Percentiles rank a stretch among this genome's conserved stretches.
phyloP scores from a whole-genome alignment of 352 stramenopile genomes.

The Phytophthora foliorum region DNA sequence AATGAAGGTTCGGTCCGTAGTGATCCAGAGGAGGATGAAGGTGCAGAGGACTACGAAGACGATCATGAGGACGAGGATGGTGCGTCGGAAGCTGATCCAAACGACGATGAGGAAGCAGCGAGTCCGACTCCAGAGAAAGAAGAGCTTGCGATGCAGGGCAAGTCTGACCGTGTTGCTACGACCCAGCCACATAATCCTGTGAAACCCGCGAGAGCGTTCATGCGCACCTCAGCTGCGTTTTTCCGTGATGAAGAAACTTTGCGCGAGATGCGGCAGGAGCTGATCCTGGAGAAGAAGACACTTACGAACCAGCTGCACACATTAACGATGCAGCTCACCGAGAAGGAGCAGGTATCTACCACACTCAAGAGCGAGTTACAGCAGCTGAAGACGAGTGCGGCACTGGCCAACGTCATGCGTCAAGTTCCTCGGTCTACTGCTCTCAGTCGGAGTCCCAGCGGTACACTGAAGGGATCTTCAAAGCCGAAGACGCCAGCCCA shows the following conservation, averaged over 20 bases:
- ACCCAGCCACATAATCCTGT: constrained; percentile 4
- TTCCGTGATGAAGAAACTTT: constrained; percentile 70
- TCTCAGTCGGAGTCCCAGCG: constrained; percentile 5
- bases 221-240: constrained; percentile 40
- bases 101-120: constrained; percentile 2
- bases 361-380: constrained; percentile 58
- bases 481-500: constrained; percentile 40
- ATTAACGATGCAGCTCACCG: constrained; percentile 41
- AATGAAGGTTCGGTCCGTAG: background rate
- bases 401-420: constrained; percentile 45
- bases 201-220: constrained; percentile 28
- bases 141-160: background rate
- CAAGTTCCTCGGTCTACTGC: constrained; percentile 13
- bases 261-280: constrained; percentile 43
- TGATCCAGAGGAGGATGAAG: background rate
- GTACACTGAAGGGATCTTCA: background rate
- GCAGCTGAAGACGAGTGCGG: constrained; percentile 64
- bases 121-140: background rate
- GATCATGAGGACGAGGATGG: constrained; percentile 15
- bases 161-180: background rate
- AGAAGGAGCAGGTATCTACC: constrained; percentile 45
- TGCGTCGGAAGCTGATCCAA: constrained; percentile 2
- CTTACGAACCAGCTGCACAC: constrained; percentile 44
- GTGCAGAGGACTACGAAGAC: constrained; percentile 27
- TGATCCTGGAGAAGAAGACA: constrained; percentile 53